Evolutionary conservation across 2,329 filamentous ascomycete species (phyloP), one percentile per base, ranked within the genome.

Genomic region (Mollisia scopiformis): DNA sequence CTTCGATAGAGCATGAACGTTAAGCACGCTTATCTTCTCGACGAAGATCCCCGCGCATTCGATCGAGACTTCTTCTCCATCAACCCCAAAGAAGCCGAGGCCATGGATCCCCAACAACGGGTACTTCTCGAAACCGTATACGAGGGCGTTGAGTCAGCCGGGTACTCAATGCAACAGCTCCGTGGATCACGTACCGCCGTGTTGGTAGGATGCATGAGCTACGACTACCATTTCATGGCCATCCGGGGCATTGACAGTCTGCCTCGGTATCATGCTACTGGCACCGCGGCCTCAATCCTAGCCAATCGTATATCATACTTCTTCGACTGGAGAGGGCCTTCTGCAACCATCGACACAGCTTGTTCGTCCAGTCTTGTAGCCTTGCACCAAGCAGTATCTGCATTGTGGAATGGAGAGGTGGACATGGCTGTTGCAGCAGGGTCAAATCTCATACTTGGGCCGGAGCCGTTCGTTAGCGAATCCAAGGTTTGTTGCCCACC

Each of bases 181-280:
- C 33, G 49, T 55, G 55, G 53, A n/a, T 57, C 52, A 13, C 10
- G 21, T 16, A 62, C 58, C 1, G 46, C 61, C 14, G 54, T 61
- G 11, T 63, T 41, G 16, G 58, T 61, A 10, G 58, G 61, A 23
- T 21, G 53, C 1, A 63, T 63, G 61, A 28, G 37, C 30, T 23
- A 61, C 6, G 52, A 62, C 14, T 63, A 55, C 49, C 30, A 11
- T 49, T 56, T 54, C 27, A n/a, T 63, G 41, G 7, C 54, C 5
- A 46, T 37, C 37, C 37, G 58, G 21, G 57, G 57, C 43, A 30
- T 35, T 10, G 58, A 63, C 13, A 30, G 30, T 8, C 43, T 67
- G 6, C 67, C 70, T 13, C 69, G 69, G 1, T 76, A 74, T 35
- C 64, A 72, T 1, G 71, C 71, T 1, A 76, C 72, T 0, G 77